Evolutionary conservation across 2,329 filamentous ascomycete species (phyloP), one percentile per base, ranked within the genome.

Genomic region (Rhynchosporium secalis): DNA sequence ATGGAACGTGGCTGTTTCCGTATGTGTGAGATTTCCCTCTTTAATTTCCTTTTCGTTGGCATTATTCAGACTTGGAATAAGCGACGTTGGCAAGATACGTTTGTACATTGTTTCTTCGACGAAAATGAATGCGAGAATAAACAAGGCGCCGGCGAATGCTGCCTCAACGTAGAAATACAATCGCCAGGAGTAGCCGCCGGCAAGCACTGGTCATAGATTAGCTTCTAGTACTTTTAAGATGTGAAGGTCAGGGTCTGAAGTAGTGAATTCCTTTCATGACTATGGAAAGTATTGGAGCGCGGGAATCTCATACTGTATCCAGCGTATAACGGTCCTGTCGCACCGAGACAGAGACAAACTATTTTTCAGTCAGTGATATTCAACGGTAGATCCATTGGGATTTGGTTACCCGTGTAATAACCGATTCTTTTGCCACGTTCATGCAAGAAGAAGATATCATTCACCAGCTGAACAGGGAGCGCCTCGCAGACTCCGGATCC

Each of bases 121-220:
- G 68, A 86, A 82, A 62, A 86, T 74, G 69, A 86, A 84, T 0
- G 81, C 77, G 7, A 80, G 66, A 48, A 84, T 73, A 62, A 68
- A 56, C 0, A 70, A 55, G 10, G 61, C 59, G 1, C 63, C 66
- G 0, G 80, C 78, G 58, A 86, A 86, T 2, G 82, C 84, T 54
- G 83, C 78, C 64, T 81, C 79, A 59, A 86, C 83, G 70, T 85
- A 86, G 76, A 86, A 86, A 75, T 83, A 86, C 0, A 86, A 78
- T 15, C 81, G 76, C 83, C 83, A 86, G 6, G 82, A 84, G 68
- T 83, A 80, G 9, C 81, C 81, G 0, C 78, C 83, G 0, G 79
- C 78, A 6, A 86, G 79, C 83, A 86, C 33, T 36, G 9, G 33
- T 36, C 9, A 36, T 36, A 36, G 5, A 10, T 36, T 36, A 36